These are phyloP conservation scores for Acanthamoeba castellanii DNA, from an alignment of 208 protist species.

Conservation along the genomic window DNA sequence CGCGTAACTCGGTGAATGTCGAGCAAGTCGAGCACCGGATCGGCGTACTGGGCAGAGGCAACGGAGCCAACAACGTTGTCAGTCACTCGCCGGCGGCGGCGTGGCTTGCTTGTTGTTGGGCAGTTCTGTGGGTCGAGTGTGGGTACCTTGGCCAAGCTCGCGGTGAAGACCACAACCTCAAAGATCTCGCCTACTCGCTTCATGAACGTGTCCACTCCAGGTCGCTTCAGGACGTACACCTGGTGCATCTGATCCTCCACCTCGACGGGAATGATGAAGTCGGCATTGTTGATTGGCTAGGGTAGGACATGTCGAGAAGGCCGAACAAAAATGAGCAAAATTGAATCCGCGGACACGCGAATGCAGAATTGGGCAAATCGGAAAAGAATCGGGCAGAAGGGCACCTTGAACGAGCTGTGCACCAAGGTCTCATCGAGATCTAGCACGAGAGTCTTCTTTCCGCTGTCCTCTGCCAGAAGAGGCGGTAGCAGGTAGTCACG, in stretches of 20 bases:
- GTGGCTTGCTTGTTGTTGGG: too few relatives aligned
- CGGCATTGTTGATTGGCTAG: conserved; percentile 77
- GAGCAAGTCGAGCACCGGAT: conserved; percentile 83
- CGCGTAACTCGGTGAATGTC: conserved; percentile 75
- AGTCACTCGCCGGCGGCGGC: background rate
- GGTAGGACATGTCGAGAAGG: too few relatives aligned
- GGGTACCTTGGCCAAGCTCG: conserved; percentile 82
- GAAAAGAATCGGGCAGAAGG: background rate
- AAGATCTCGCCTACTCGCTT: conserved; percentile 76
- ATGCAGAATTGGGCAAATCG: background rate
- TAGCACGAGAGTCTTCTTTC: conserved; percentile 87
- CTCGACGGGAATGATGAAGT: conserved; percentile 85
- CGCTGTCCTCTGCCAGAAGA: conserved; percentile 53
- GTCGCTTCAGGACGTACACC: conserved; percentile 86
- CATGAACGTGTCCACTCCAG: conserved; percentile 84
- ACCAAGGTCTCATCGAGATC: conserved; percentile 91
- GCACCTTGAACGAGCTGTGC: conserved; percentile 87
- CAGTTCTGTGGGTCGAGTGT: background rate
- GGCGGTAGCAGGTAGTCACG: conserved; percentile 70
- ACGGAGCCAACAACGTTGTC: background rate
- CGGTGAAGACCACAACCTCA: conserved; percentile 87
- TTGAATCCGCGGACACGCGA: background rate
- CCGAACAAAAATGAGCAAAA: too few relatives aligned
- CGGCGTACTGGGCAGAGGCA: conserved; percentile 77
- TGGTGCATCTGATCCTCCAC: conserved; percentile 82